phyloP scores from a whole-genome alignment of 2,329 filamentous ascomycete species.

The Sporothrix pseudoabietina region DNA sequence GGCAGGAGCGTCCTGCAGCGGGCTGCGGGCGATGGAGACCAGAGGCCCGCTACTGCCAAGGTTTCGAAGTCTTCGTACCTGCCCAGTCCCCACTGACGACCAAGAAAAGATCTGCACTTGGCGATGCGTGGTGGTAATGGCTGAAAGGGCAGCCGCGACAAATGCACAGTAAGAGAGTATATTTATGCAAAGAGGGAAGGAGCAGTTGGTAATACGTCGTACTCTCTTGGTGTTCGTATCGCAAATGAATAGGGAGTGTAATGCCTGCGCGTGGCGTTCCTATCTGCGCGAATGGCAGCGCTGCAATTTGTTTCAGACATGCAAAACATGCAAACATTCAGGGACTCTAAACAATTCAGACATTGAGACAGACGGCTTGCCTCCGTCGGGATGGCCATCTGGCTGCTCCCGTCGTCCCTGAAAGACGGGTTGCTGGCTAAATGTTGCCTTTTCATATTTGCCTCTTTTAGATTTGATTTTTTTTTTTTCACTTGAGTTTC shows the following conservation, averaged over 20 bases:
- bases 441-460: not conserved
- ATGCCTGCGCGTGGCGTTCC: slow-evolving; percentile 7
- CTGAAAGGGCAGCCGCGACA: not conserved
- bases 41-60: slow-evolving; percentile 21
- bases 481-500: not conserved
- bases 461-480: not conserved
- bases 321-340: not conserved
- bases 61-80: slow-evolving; percentile 6
- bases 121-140: slow-evolving; percentile 16
- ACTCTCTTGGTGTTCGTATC: not conserved
- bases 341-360: not conserved
- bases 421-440: not conserved
- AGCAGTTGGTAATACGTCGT: not conserved
- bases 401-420: slow-evolving; percentile 9
- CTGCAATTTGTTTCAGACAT: slow-evolving; percentile 12
- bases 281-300: slow-evolving; percentile 12
- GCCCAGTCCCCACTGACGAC: slow-evolving; percentile 20
- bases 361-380: not conserved
- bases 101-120: slow-evolving; percentile 19
- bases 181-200: not conserved
- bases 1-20: not conserved
- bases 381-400: not conserved
- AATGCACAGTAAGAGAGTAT: not conserved
- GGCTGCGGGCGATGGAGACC: slow-evolving; percentile 6
- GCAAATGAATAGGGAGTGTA: not conserved